Base-by-base conservation (phyloP, 495 filamentous ascomycete genomes). In the Penicillium waksmanii region DNA sequence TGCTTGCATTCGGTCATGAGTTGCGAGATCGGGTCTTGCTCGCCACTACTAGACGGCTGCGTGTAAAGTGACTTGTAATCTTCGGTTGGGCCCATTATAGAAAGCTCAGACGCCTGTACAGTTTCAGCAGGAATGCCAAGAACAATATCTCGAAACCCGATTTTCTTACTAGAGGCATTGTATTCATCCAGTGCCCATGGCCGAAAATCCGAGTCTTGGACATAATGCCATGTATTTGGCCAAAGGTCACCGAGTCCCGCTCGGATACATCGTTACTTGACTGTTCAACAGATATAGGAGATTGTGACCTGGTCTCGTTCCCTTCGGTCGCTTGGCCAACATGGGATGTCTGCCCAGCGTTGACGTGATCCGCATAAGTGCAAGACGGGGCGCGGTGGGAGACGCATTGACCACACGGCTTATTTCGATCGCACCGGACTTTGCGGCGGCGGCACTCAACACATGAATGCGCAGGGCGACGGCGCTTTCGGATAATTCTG, bases 181-280 rank as follows among this genome's bases (percentile, higher is more conserved):
- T 35, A 51, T 55, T 69, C 67, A 73, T 73, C 71, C 71, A 73
- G 61, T 73, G 71, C 3, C 71, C 66, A 12, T 61, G 43, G 6
- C 68, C 68, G 34, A 61, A 71, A 15, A 73, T 50, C 19, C 71
- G 53, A 18, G 71, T 73, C 52, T 73, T 73, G 19, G 63, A 63
- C n/a, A 66, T 6, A 5, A 62, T 53, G 31, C 67, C 70, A 18
- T 44, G 58, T 34, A 73, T 68, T 36, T 17, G 33, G 42, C 13
- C 42, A 19, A 18, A 13, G 42, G 5, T 31, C 27, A 4, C 6
- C 5, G 27, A 8, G 8, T 5, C 27, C 8, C 27, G 27, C 8
- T 31, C 6, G 27, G 27, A 31, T 2, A 31, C 27, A 7, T 31
- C 15, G 5, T 19, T 5, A 19, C 17, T 19, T n/a, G 42, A 19